phyloP scores from a whole-genome alignment of 2,329 filamentous ascomycete species.

The Zasmidium cellare region DNA sequence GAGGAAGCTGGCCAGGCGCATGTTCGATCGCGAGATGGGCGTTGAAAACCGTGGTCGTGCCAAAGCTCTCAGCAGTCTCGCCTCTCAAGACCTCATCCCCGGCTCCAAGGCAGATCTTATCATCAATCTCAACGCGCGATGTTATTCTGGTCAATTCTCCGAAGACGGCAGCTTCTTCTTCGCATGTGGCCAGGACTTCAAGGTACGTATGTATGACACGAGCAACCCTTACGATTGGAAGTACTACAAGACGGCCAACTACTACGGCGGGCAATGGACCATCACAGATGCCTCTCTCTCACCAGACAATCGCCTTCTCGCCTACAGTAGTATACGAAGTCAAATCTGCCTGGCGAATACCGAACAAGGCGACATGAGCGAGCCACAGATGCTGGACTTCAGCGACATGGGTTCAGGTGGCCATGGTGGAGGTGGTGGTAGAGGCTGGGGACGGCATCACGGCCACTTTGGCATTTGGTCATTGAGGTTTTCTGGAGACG shows the following conservation, averaged over 20 bases:
- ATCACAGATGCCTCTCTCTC: constrained; percentile 90
- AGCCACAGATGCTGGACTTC: constrained; percentile 79
- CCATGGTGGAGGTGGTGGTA: constrained; percentile 30
- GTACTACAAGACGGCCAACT: constrained; percentile 93
- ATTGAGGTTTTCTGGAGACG: constrained; percentile 88
- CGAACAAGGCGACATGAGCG: constrained; percentile 76
- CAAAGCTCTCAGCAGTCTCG: constrained; percentile 63
- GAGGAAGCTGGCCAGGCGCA: constrained; percentile 62
- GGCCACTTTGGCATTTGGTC: constrained; percentile 66
- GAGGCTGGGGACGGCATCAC: constrained; percentile 29
- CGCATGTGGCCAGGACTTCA: constrained; percentile 86
- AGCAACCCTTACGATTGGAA: constrained; percentile 94
- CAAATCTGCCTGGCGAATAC: constrained; percentile 84
- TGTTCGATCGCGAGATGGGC: constrained; percentile 82
- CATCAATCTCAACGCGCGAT: constrained; percentile 80
- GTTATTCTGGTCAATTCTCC: constrained; percentile 95
- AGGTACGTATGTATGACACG: constrained; percentile 95
- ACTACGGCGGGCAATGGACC: constrained; percentile 90
- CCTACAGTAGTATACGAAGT: constrained; percentile 85
- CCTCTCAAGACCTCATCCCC: constrained; percentile 73
- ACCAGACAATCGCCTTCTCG: constrained; percentile 87
- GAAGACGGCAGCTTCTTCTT: constrained; percentile 98
- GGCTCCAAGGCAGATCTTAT: constrained; percentile 77
- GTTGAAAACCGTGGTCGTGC: constrained; percentile 59
- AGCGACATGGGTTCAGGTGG: constrained; percentile 49